A percentile compares a stretch with the other conserved stretches of the same genome.
Evolutionary conservation across 1,284 basidiomycete genomes (phyloP).

Genomic region (Peniophora sp.): DNA sequence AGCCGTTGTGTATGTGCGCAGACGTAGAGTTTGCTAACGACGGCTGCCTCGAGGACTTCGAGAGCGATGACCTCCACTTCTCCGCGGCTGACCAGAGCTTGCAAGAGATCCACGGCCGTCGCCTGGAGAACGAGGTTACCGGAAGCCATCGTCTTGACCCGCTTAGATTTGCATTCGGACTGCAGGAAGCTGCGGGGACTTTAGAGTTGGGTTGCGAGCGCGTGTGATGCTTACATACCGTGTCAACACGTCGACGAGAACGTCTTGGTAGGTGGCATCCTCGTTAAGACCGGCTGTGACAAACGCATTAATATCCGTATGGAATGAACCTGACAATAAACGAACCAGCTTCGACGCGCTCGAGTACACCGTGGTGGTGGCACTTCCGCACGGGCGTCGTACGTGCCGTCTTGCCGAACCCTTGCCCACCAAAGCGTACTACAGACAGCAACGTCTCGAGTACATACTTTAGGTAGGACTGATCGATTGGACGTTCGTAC

Average conservation of each 20-base stretch:
- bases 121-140: conserved; percentile 67
- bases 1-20: conserved; percentile 64
- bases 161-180: conserved; percentile 55
- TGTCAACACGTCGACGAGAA: conserved; percentile 60
- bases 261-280: conserved; percentile 68
- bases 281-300: conserved; percentile 40
- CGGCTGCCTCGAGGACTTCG: conserved; percentile 58
- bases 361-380: conserved; percentile 46
- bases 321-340: conserved; percentile 12
- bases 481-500: conserved; percentile 75
- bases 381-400: conserved; percentile 55
- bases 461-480: conserved; percentile 62
- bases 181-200: conserved; percentile 52
- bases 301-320: not conserved
- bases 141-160: conserved; percentile 44
- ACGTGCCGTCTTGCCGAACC: conserved; percentile 67
- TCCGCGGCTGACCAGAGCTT: conserved; percentile 73
- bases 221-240: conserved; percentile 35
- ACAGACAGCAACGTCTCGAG: conserved; percentile 75
- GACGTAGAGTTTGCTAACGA: conserved; percentile 72
- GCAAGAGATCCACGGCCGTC: conserved; percentile 73
- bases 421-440: conserved; percentile 82
- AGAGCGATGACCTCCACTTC: conserved; percentile 59
- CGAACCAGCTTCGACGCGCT: conserved; percentile 53
- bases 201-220: not conserved